These are phyloP conservation scores for Podaxis pistillaris DNA, from an alignment of 768 basidiomycete genomes.

Conservation along the genomic window DNA sequence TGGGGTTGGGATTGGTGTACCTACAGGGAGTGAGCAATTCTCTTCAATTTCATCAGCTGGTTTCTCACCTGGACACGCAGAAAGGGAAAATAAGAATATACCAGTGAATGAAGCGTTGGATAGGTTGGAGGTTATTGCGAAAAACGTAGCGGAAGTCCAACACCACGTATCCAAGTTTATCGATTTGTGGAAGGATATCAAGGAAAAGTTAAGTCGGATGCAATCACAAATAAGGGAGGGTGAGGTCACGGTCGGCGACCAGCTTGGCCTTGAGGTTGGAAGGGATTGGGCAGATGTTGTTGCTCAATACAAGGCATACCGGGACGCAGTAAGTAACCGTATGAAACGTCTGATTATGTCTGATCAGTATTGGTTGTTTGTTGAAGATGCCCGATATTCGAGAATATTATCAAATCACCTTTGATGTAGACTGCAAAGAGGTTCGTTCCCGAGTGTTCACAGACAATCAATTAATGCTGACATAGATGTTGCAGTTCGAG, in stretches of 20 bases:
- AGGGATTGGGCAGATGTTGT: neutral
- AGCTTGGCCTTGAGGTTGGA: neutral
- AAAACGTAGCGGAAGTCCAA: neutral
- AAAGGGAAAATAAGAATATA: neutral
- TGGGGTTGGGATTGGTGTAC: neutral
- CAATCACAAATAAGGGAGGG: neutral
- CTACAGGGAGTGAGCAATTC: neutral
- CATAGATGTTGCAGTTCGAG: neutral
- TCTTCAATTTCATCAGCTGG: neutral
- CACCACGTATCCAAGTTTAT: neutral
- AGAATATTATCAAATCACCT: neutral
- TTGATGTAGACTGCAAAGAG: neutral
- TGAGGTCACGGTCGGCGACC: neutral
- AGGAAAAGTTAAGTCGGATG: neutral
- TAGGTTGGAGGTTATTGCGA: neutral
- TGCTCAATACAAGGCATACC: neutral
- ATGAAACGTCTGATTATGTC: too few species aligned
- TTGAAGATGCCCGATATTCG: neutral
- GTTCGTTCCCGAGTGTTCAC: neutral
- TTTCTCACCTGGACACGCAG: neutral
- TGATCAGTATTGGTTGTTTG: neutral
- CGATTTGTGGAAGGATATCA: neutral
- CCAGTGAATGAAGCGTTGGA: neutral
- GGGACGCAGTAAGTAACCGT: neutral
- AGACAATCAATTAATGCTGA: neutral